Percentiles rank a stretch among this genome's conserved stretches.
Evolutionary conservation across 2,329 filamentous ascomycete genomes (phyloP).

Genomic region (Gaeumannomyces tritici): DNA sequence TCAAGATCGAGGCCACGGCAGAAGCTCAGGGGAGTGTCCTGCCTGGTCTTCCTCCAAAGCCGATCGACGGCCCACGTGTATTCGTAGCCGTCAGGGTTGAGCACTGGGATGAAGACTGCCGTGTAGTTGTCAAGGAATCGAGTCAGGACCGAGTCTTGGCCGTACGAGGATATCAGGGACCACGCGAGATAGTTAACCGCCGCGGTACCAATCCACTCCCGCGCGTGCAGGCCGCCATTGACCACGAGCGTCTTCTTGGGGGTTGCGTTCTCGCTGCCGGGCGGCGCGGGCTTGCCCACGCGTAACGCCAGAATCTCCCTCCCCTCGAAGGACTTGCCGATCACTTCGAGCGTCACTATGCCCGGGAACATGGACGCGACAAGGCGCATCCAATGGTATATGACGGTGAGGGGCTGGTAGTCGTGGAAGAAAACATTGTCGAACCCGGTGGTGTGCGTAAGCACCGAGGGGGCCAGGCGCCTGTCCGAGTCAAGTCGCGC

Average conservation of each 20-base stretch:
- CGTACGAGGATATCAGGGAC: slow-evolving; percentile 75
- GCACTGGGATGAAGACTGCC: slow-evolving; percentile 75
- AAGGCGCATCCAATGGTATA: slow-evolving; percentile 67
- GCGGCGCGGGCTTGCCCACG: slow-evolving; percentile 42
- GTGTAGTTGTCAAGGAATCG: slow-evolving; percentile 77
- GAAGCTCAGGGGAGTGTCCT: slow-evolving; percentile 71
- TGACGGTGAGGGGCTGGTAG: slow-evolving; percentile 77
- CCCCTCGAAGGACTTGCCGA: slow-evolving; percentile 83
- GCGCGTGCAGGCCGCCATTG: slow-evolving; percentile 78
- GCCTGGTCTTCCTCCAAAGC: slow-evolving; percentile 90
- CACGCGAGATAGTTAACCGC: slow-evolving; percentile 89
- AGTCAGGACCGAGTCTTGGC: slow-evolving; percentile 61
- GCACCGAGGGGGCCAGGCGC: neutral
- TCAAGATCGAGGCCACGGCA: slow-evolving; percentile 87
- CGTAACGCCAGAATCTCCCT: slow-evolving; percentile 76
- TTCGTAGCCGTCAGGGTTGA: slow-evolving; percentile 91
- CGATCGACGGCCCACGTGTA: slow-evolving; percentile 90
- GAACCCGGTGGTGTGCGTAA: slow-evolving; percentile 8
- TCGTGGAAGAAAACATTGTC: slow-evolving; percentile 83
- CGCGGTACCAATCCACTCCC: slow-evolving; percentile 93
- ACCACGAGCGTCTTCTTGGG: slow-evolving; percentile 32
- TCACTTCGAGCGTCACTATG: slow-evolving; percentile 55
- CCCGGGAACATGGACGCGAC: slow-evolving; percentile 78
- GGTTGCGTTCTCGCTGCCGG: slow-evolving; percentile 10
- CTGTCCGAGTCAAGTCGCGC: neutral